Evolutionary conservation across 2,329 filamentous ascomycete species (phyloP).

Genomic region (Fusarium mundagurra): DNA sequence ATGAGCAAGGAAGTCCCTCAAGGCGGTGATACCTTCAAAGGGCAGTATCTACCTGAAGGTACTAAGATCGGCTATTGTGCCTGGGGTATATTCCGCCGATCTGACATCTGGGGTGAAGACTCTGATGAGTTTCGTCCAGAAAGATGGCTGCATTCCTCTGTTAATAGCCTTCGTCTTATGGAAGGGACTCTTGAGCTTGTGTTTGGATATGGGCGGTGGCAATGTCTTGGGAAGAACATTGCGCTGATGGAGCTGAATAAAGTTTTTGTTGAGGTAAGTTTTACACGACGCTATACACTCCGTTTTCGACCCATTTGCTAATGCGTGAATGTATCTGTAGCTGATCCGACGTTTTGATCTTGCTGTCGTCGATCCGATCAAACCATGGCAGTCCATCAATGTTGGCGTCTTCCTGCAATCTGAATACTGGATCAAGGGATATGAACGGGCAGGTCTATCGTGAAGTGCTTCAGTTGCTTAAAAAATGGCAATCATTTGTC

Average conservation of each 20-base stretch:
- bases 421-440: not conserved
- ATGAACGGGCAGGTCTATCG: not conserved
- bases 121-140: not conserved
- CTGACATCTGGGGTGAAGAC: not conserved
- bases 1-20: not conserved
- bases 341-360: not conserved
- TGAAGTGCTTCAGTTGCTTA: not conserved
- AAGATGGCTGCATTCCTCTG: not conserved
- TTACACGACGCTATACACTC: rapidly evolving
- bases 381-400: not conserved
- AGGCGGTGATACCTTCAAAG: not conserved
- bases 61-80: not conserved
- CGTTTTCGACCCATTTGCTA: not conserved
- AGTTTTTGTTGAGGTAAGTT: not conserved
- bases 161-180: not conserved
- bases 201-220: not conserved
- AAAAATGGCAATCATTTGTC: not conserved
- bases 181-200: not conserved
- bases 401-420: not conserved
- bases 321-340: not conserved
- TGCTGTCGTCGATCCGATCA: not conserved
- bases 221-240: not conserved
- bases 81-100: not conserved
- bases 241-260: not conserved
- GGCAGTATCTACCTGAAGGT: not conserved